Percentiles rank a stretch among this genome's conserved stretches.
phyloP scores from a whole-genome alignment of 2,329 filamentous ascomycete species.

The Alternaria rosae region DNA sequence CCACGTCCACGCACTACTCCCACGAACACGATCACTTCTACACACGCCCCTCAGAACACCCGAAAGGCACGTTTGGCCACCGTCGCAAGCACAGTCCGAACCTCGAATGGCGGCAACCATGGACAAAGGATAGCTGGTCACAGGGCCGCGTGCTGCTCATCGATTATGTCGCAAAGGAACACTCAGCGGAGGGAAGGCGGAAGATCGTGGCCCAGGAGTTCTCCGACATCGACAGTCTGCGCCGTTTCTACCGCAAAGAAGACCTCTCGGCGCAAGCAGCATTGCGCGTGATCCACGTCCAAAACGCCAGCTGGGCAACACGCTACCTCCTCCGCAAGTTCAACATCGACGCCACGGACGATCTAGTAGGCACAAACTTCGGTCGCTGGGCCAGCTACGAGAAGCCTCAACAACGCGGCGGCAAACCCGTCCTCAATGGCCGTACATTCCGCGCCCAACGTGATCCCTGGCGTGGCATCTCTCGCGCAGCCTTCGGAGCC shows the following conservation, averaged over 20 bases:
- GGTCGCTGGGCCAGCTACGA: slow-evolving; percentile 59
- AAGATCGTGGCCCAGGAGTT: slow-evolving; percentile 60
- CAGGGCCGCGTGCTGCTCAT: slow-evolving; percentile 60
- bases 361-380: slow-evolving; percentile 59
- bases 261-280: slow-evolving; percentile 46
- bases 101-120: slow-evolving; percentile 48
- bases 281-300: slow-evolving; percentile 57
- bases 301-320: slow-evolving; percentile 62
- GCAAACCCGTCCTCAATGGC: slow-evolving; percentile 60
- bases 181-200: slow-evolving; percentile 48
- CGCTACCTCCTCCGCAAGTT: slow-evolving; percentile 60
- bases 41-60: slow-evolving; percentile 19
- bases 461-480: slow-evolving; percentile 61
- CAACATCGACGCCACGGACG: slow-evolving; percentile 59
- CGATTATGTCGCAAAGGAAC: slow-evolving; percentile 56
- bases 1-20: slow-evolving; percentile 15
- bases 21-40: slow-evolving; percentile 19
- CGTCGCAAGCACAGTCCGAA: slow-evolving; percentile 46
- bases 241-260: slow-evolving; percentile 54
- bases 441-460: slow-evolving; percentile 59
- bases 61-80: slow-evolving; percentile 32
- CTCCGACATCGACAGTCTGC: slow-evolving; percentile 52
- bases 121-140: slow-evolving; percentile 48
- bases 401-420: slow-evolving; percentile 56
- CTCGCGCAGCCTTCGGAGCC: slow-evolving; percentile 58